phyloP scores from a whole-genome alignment of 148 eudicot genomes.

The Camellia lanceoleosa region DNA sequence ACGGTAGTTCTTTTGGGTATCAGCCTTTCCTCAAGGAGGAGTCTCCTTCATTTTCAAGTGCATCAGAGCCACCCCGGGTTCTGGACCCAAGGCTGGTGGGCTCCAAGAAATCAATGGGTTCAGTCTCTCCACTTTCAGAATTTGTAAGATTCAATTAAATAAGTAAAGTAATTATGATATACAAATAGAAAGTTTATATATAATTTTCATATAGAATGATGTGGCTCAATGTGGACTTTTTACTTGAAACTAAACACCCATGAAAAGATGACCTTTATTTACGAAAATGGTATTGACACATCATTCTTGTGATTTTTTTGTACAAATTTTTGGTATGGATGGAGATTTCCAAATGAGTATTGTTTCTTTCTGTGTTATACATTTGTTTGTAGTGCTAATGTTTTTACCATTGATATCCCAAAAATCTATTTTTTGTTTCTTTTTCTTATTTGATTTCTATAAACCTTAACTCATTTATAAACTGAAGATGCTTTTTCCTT shows the following conservation, averaged over 20 bases:
- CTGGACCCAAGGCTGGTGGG: slow-evolving; percentile 49
- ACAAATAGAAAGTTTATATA: too few relatives aligned
- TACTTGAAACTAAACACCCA: too few relatives aligned
- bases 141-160: slow-evolving; percentile 39
- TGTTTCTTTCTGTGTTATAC: slow-evolving; percentile 7
- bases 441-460: background rate
- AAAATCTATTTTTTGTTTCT: slow-evolving; percentile 11
- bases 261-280: too few relatives aligned
- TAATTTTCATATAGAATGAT: too few relatives aligned
- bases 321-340: too few relatives aligned
- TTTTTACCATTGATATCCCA: slow-evolving; percentile 8
- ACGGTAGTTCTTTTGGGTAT: slow-evolving; percentile 47
- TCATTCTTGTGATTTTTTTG: too few relatives aligned
- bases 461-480: too few relatives aligned
- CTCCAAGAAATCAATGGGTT: slow-evolving; percentile 46
- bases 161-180: background rate
- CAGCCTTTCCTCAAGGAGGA: slow-evolving; percentile 46
- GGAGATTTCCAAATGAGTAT: too few relatives aligned
- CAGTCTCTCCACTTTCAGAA: slow-evolving; percentile 68
- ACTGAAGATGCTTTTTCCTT: slow-evolving; percentile 17
- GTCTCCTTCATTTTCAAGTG: slow-evolving; percentile 30
- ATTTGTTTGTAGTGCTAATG: background rate
- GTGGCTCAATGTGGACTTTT: too few relatives aligned
- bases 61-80: slow-evolving; percentile 43
- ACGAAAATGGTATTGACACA: too few relatives aligned